A percentile compares a stretch with the other conserved stretches of the same genome.
phyloP scores from a whole-genome alignment of 148 eudicot genomes.

The Rhododendron henanense region DNA sequence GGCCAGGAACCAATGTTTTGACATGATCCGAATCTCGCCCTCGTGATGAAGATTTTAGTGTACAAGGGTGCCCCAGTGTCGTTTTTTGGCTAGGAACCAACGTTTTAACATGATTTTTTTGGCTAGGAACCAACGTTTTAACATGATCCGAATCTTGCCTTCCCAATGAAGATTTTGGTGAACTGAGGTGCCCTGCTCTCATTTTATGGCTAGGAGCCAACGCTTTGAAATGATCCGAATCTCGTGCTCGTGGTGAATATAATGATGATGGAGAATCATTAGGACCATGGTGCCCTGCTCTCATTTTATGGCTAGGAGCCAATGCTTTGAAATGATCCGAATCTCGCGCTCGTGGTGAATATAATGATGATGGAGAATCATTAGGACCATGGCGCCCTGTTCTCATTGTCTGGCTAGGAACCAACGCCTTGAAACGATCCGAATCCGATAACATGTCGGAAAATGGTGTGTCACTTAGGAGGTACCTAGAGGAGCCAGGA shows the following conservation, averaged over 20 bases:
- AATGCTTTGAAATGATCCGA: conserved; percentile 15
- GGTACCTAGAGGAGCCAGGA: conserved; percentile 46
- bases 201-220: conserved; percentile 5
- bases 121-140: conserved; percentile 6
- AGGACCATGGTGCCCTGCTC: not conserved
- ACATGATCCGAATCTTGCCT: conserved; percentile 6
- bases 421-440: conserved; percentile 14
- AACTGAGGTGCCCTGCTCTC: not conserved
- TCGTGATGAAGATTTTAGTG: not conserved
- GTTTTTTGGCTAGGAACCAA: not conserved
- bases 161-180: not conserved
- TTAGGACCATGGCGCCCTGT: not conserved
- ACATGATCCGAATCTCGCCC: conserved; percentile 7
- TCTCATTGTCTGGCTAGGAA: not conserved
- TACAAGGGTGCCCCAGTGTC: not conserved
- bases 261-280: not conserved
- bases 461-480: conserved; percentile 47
- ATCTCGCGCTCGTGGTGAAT: not conserved
- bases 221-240: conserved; percentile 13
- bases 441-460: conserved; percentile 14
- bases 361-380: not conserved
- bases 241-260: not conserved
- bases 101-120: not conserved
- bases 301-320: not conserved
- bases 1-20: conserved; percentile 22